Base-by-base conservation (phyloP, 2,329 filamentous ascomycete genomes). In the Cordyceps tenuipes region DNA sequence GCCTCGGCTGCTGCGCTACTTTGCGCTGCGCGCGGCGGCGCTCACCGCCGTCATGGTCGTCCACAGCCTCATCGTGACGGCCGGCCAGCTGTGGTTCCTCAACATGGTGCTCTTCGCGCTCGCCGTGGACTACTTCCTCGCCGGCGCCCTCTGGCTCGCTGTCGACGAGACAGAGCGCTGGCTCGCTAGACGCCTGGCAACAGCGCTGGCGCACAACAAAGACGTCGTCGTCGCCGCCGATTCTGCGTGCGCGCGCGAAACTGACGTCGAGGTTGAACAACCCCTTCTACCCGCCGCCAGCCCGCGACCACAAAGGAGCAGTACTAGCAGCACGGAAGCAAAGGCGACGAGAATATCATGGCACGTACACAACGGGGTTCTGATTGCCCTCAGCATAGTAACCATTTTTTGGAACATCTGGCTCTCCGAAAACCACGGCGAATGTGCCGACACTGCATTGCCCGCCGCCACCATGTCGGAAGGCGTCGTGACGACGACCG, bases 341-440 rank as follows among this genome's bases (percentile, higher is more conserved):
- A 29, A 56, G 49, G 1, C 23, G 21, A 9, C 51, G 51, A 6
- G 66, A 65, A 6, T 75, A 0, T 76, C 76, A 1, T 78, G 75
- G 75, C 74, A 76, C 44, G 9, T 71, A 0, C 74, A 76, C 63
- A 79, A 79, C 60, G 60, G 57, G 2, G 10, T 72, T 10, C 67
- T 79, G 5, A 56, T 73, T 3, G 63, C 63, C 1, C 61, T 78
- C 13, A 67, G 67, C 7, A 39, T 70, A 1, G 63, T 77, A 6
- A 70, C 76, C 2, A 77, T 78, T 21, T 76, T 70, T 67, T 79
- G 76, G 76, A 79, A 79, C 58, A 69, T 76, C 23, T 78, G 76
- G 76, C 65, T 78, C 1, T 77, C 76, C 2, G 71, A 72, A 0
- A 71, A 68, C 15, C 66, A 70, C 44, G 76, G 75, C 23, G 68